phyloP scores from a whole-genome alignment of 495 filamentous ascomycete genomes.

The Chaetomium tenue region DNA sequence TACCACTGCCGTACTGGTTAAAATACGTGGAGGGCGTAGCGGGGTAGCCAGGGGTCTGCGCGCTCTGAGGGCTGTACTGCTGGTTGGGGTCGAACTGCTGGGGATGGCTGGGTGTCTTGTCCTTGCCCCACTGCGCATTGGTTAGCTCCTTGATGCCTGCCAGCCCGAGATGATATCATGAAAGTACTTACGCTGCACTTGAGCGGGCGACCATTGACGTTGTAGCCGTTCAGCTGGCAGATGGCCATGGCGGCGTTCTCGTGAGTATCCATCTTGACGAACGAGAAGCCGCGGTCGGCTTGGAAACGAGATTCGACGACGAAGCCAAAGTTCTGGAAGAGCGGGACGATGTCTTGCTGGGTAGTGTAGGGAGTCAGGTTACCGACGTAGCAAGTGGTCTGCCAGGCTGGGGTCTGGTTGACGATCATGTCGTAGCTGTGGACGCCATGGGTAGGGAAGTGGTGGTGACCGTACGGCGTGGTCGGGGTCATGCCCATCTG shows the following conservation, averaged over 20 bases:
- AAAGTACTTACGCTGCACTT: constrained; percentile 80
- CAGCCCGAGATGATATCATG: constrained; percentile 1
- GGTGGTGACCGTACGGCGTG: constrained; percentile 93
- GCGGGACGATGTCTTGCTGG: constrained; percentile 87
- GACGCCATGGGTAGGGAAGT: constrained; percentile 94
- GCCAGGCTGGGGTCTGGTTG: constrained; percentile 95
- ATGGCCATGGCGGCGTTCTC: constrained; percentile 99
- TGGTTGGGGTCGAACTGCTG: constrained; percentile 74
- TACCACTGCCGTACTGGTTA: constrained; percentile 78
- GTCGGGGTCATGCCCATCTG: constrained; percentile 99
- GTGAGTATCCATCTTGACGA: constrained; percentile 99
- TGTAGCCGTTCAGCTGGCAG: constrained; percentile 93
- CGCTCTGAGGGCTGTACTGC: constrained; percentile 65
- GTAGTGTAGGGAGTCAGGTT: constrained; percentile 98
- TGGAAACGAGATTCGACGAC: constrained; percentile 97
- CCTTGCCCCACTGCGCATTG: constrained; percentile 87
- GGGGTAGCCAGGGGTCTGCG: constrained; percentile 57
- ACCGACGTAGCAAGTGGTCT: constrained; percentile 97
- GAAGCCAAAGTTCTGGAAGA: constrained; percentile 98
- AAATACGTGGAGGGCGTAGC: constrained; percentile 82
- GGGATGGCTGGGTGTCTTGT: constrained; percentile 87
- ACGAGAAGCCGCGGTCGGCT: constrained; percentile 95
- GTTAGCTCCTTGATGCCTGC: constrained; percentile 30
- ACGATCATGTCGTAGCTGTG: constrained; percentile 99
- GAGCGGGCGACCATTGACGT: constrained; percentile 93